Evolutionary conservation across 2,329 filamentous ascomycete species (phyloP).

Genomic region (Zalaria sp.): DNA sequence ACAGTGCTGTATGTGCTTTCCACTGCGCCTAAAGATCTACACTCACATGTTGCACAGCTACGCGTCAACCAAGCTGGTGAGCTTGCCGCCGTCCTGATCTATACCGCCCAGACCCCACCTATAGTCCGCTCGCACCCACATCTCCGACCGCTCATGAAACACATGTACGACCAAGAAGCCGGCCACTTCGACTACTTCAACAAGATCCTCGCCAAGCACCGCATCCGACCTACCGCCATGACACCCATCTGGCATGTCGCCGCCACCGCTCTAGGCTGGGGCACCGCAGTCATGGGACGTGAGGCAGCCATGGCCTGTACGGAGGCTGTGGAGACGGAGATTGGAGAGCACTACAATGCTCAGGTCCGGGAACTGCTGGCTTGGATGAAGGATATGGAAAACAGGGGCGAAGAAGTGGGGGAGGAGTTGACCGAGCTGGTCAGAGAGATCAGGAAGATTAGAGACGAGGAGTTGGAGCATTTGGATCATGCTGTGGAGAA

Average conservation of each 20-base stretch:
- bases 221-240: constrained; percentile 81
- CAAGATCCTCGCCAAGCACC: constrained; percentile 64
- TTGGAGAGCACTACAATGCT: constrained; percentile 87
- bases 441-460: constrained; percentile 61
- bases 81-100: constrained; percentile 91
- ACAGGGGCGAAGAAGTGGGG: constrained; percentile 64
- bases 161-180: constrained; percentile 97
- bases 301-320: constrained; percentile 98
- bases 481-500: constrained; percentile 89
- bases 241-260: constrained; percentile 80
- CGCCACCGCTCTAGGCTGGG: constrained; percentile 74
- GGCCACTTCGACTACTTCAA: constrained; percentile 83
- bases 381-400: constrained; percentile 66
- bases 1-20: constrained; percentile 45
- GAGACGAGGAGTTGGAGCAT: constrained; percentile 95
- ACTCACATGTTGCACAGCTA: constrained; percentile 35
- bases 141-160: constrained; percentile 78
- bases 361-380: constrained; percentile 72
- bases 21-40: background rate
- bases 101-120: constrained; percentile 75
- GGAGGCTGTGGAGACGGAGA: constrained; percentile 96
- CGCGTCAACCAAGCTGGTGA: constrained; percentile 97
- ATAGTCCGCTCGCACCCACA: constrained; percentile 70
- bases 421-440: constrained; percentile 63
- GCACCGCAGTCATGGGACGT: constrained; percentile 73